A percentile compares a stretch with the other conserved stretches of the same genome.
Evolutionary conservation across 352 stramenopile genomes (phyloP).

Genomic region (Globisporangium alternatum): DNA sequence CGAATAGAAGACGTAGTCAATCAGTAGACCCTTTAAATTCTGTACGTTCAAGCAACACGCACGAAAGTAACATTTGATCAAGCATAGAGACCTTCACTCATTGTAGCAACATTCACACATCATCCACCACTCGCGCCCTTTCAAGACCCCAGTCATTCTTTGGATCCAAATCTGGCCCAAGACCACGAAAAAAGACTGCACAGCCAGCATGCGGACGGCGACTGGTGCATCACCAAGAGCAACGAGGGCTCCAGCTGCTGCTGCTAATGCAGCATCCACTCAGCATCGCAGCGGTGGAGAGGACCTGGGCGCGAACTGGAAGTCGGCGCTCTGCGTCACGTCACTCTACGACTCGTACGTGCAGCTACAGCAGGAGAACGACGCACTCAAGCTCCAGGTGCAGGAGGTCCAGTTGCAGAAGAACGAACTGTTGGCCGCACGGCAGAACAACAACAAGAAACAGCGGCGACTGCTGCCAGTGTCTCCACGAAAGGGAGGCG

Average conservation of each 20-base stretch:
- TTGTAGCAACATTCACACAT: too few relatives aligned
- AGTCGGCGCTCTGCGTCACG: conserved; percentile 69
- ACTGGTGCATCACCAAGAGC: background rate
- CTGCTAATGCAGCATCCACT: background rate
- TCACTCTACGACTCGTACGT: conserved; percentile 78
- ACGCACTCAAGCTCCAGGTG: conserved; percentile 32
- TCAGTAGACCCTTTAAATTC: too few relatives aligned
- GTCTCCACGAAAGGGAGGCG: conserved; percentile 1
- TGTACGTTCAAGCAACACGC: too few relatives aligned
- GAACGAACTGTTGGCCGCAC: conserved; percentile 30
- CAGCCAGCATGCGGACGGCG: background rate
- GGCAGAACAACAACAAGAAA: conserved; percentile 18
- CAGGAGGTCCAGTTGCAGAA: conserved; percentile 22
- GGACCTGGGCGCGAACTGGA: conserved; percentile 47
- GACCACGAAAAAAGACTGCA: background rate
- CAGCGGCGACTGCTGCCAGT: background rate
- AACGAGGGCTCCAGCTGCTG: background rate
- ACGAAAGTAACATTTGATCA: too few relatives aligned
- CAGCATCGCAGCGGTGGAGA: background rate
- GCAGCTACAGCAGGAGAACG: conserved; percentile 54
- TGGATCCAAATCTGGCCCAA: background rate
- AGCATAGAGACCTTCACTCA: too few relatives aligned
- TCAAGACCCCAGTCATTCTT: background rate
- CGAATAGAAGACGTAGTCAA: too few relatives aligned
- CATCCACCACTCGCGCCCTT: background rate